Evolutionary conservation across 2,329 filamentous ascomycete species (phyloP).

Genomic region (Dryadomyces sulphureus): DNA sequence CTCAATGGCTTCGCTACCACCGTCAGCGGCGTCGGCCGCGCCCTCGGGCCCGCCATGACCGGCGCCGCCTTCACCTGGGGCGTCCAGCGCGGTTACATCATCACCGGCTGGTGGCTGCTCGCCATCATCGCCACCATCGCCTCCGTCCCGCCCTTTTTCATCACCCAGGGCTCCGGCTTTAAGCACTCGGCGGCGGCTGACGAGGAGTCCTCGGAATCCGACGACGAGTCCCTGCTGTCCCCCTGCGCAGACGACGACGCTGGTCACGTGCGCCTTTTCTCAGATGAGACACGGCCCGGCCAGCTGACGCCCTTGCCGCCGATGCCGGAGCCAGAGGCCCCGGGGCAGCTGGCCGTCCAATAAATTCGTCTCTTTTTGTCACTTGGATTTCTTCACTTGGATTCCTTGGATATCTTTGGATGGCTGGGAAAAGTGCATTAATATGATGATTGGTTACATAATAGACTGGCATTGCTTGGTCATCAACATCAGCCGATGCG

Average conservation of each 20-base stretch:
- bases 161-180: conserved; percentile 61
- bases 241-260: not conserved
- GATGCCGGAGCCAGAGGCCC: too few relatives aligned
- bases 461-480: too few relatives aligned
- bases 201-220: conserved; percentile 16
- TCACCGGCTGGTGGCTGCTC: conserved; percentile 73
- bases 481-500: too few relatives aligned
- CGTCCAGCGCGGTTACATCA: conserved; percentile 58
- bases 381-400: too few relatives aligned
- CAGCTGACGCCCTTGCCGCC: too few relatives aligned
- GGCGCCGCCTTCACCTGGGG: conserved; percentile 66
- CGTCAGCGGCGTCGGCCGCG: conserved; percentile 66
- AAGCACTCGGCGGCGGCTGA: conserved; percentile 19
- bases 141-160: conserved; percentile 56
- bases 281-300: not conserved
- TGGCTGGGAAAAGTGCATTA: too few relatives aligned
- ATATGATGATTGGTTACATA: too few relatives aligned
- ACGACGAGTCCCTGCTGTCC: conserved; percentile 6
- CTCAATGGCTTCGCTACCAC: conserved; percentile 84
- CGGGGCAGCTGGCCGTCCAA: too few relatives aligned
- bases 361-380: too few relatives aligned
- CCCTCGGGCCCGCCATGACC: conserved; percentile 58
- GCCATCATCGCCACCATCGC: conserved; percentile 47
- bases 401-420: too few relatives aligned
- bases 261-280: too few relatives aligned